Percentiles rank a stretch among this genome's conserved stretches.
Conservation (phyloP, 179 eudicot species). For the Silene coronaria region DNA sequence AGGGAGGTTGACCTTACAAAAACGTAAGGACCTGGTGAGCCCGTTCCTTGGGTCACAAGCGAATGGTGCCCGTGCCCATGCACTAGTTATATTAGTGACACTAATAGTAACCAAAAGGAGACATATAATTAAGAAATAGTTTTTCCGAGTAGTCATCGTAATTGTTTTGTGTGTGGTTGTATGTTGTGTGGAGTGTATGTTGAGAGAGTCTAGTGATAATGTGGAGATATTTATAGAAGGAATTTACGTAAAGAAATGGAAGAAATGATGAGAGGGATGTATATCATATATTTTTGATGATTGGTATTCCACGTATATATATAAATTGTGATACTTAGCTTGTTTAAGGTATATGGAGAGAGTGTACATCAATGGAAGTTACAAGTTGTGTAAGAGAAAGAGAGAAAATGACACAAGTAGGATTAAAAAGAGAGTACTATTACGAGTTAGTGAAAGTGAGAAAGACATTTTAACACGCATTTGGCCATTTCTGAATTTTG, state of each 20-base stretch:
- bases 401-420: no score
- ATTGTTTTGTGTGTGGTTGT: background rate
- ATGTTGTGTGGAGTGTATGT: background rate
- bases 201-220: conserved; percentile 9
- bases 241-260: conserved; percentile 20
- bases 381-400: conserved; percentile 17
- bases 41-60: conserved; percentile 62
- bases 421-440: background rate
- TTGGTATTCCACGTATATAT: conserved; percentile 38
- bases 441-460: background rate
- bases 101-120: conserved; percentile 11
- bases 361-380: conserved; percentile 3
- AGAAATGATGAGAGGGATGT: conserved; percentile 18
- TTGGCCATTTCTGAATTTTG: conserved; percentile 11
- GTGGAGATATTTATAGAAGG: conserved; percentile 25
- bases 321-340: background rate
- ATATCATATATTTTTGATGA: conserved; percentile 23
- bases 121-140: background rate
- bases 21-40: conserved; percentile 36
- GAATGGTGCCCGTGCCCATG: conserved; percentile 48
- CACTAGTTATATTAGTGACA: background rate
- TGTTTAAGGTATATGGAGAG: background rate
- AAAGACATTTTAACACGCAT: conserved; percentile 20
- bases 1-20: conserved; percentile 38
- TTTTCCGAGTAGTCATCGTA: background rate